A percentile compares a stretch with the other conserved stretches of the same genome.
phyloP scores from a whole-genome alignment of 208 protist species.

The Pavlovales sp. region DNA sequence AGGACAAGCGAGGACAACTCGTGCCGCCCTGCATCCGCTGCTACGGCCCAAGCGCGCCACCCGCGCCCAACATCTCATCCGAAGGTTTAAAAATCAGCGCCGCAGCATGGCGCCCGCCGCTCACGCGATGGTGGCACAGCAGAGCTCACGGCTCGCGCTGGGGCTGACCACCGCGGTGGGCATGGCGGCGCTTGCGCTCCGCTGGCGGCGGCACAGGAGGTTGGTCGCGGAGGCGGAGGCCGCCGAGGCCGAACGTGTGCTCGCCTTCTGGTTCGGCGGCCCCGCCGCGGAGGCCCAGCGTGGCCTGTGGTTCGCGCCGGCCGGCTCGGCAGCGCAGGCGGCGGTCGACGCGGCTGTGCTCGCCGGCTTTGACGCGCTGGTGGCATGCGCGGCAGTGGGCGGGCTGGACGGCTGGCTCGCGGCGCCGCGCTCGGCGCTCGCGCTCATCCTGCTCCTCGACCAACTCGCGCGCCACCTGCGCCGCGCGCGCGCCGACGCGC shows the following conservation, averaged over 20 bases:
- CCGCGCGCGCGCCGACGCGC: not conserved
- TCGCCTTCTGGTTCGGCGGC: constrained; percentile 6
- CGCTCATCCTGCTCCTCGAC: constrained; percentile 42
- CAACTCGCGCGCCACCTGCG: constrained; percentile 36
- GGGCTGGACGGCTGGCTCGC: not conserved
- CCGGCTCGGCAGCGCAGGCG: not conserved
- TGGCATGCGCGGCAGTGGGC: not conserved
- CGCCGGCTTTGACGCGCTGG: not conserved
- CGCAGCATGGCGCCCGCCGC: no score
- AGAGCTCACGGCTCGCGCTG: no score
- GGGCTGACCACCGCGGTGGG: no score
- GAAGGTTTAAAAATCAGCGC: no score
- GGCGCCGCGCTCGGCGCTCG: not conserved
- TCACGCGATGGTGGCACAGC: no score
- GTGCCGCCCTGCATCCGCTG: no score
- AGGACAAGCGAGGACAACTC: no score
- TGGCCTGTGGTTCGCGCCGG: constrained; percentile 4
- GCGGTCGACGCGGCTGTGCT: not conserved
- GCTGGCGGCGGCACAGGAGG: no score
- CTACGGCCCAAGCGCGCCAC: no score
- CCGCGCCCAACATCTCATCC: no score
- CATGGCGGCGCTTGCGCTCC: no score
- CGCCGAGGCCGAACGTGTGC: not conserved
- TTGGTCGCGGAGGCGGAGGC: no score
- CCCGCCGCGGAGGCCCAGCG: not conserved